Conservation (phyloP, 148 eudicot genomes). For the Chenopodium formosanum region DNA sequence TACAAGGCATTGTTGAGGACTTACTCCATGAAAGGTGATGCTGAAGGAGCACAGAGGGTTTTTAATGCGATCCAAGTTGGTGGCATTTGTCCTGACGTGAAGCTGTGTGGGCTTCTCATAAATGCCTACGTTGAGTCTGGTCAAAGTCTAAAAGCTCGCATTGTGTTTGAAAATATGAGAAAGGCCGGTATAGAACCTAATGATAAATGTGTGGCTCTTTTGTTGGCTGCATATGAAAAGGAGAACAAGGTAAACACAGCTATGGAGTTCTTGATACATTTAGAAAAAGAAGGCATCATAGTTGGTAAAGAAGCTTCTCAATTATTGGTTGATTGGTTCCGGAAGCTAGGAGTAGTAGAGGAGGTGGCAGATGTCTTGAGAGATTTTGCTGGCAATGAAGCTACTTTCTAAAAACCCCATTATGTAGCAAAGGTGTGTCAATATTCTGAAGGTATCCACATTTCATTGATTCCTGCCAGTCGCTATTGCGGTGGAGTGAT, state of each 20-base stretch:
- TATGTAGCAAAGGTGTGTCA: background rate
- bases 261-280: slow-evolving; percentile 52
- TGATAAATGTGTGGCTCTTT: slow-evolving; percentile 75
- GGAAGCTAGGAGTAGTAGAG: slow-evolving; percentile 74
- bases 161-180: slow-evolving; percentile 68
- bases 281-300: slow-evolving; percentile 67
- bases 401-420: slow-evolving; percentile 4
- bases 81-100: slow-evolving; percentile 70
- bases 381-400: slow-evolving; percentile 47
- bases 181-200: slow-evolving; percentile 65
- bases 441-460: background rate
- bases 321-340: slow-evolving; percentile 67
- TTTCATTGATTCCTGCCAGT: background rate
- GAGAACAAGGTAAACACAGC: slow-evolving; percentile 65
- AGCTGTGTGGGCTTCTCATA: slow-evolving; percentile 72
- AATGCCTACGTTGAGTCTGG: slow-evolving; percentile 71
- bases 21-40: slow-evolving; percentile 80
- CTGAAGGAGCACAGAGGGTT: slow-evolving; percentile 75
- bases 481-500: background rate
- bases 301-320: slow-evolving; percentile 70
- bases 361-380: slow-evolving; percentile 66
- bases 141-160: slow-evolving; percentile 51
- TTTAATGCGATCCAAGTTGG: slow-evolving; percentile 75
- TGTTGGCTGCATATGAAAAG: slow-evolving; percentile 63
- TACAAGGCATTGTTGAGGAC: slow-evolving; percentile 84